Evolutionary conservation across 1,284 basidiomycete genomes (phyloP).

Genomic region (Puccinia sorghi): DNA sequence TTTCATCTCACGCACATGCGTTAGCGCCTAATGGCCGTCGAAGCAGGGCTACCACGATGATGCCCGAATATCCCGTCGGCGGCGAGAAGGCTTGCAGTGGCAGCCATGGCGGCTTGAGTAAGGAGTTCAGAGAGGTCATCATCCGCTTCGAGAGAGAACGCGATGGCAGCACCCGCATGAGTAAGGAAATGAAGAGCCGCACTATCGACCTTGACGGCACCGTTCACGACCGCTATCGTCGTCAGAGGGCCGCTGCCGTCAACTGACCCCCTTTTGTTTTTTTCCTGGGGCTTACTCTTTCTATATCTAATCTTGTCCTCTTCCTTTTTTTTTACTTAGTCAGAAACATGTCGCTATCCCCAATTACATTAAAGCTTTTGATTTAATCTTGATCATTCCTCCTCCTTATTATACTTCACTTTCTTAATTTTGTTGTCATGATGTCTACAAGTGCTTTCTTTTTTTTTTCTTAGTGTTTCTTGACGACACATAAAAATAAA

Average conservation of each 20-base stretch:
- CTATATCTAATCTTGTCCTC: not conserved
- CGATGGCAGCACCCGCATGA: conserved; percentile 1
- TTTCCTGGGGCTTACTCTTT: too few species aligned
- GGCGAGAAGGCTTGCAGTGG: not conserved
- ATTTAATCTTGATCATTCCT: not conserved
- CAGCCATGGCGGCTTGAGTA: not conserved
- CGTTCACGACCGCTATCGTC: conserved; percentile 33
- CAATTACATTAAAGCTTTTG: not conserved
- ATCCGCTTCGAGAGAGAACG: conserved; percentile 23
- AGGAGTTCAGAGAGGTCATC: conserved; percentile 21
- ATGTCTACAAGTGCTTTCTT: too few species aligned
- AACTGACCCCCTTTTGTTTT: not conserved
- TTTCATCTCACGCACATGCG: not conserved
- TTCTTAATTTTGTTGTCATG: too few species aligned
- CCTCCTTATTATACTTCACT: not conserved
- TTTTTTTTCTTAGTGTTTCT: too few species aligned
- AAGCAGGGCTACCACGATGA: not conserved
- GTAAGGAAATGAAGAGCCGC: conserved; percentile 7
- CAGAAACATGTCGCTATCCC: not conserved
- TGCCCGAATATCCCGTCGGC: not conserved
- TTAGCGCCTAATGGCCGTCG: not conserved
- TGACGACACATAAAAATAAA: too few species aligned
- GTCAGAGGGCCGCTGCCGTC: conserved; percentile 29
- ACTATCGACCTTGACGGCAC: conserved; percentile 35
- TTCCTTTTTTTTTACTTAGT: conserved; percentile 4